Conservation (phyloP, 768 basidiomycete species). For the Tricholomella constricta region DNA sequence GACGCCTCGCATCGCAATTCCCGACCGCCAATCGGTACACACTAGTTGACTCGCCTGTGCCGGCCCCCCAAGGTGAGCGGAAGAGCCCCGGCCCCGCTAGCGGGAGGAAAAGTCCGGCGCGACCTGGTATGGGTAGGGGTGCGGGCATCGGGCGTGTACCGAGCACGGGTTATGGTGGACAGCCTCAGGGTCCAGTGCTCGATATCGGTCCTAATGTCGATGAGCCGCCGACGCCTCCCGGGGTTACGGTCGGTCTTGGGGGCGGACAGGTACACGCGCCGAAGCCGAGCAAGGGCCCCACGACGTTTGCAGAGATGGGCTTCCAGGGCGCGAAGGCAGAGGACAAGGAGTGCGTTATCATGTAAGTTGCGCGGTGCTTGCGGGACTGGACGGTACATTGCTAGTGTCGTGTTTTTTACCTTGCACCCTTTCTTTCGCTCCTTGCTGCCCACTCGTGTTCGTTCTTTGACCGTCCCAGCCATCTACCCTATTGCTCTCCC, state of each 20-base stretch:
- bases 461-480: not conserved
- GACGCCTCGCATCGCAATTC: conserved; percentile 27
- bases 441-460: not conserved
- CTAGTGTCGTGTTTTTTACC: not conserved
- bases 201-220: conserved; percentile 8
- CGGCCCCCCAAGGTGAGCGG: conserved; percentile 10
- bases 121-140: conserved; percentile 13
- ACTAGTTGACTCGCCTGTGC: conserved; percentile 41
- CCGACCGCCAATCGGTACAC: conserved; percentile 47
- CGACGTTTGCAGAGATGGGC: conserved; percentile 95
- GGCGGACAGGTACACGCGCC: conserved; percentile 24
- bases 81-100: conserved; percentile 19
- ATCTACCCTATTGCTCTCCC: not conserved
- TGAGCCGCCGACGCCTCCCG: conserved; percentile 9
- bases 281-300: conserved; percentile 43
- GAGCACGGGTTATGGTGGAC: conserved; percentile 1
- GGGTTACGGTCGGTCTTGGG: conserved; percentile 18
- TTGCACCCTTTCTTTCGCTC: not conserved
- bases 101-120: conserved; percentile 15
- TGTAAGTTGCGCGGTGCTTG: conserved; percentile 49
- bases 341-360: conserved; percentile 84
- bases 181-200: conserved; percentile 6
- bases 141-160: conserved; percentile 5
- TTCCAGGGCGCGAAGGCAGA: conserved; percentile 77
- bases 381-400: not conserved